Percentiles rank a stretch among this genome's conserved stretches.
Conservation (phyloP, 2,329 filamentous ascomycete species). For the Curvularia spicifera region DNA sequence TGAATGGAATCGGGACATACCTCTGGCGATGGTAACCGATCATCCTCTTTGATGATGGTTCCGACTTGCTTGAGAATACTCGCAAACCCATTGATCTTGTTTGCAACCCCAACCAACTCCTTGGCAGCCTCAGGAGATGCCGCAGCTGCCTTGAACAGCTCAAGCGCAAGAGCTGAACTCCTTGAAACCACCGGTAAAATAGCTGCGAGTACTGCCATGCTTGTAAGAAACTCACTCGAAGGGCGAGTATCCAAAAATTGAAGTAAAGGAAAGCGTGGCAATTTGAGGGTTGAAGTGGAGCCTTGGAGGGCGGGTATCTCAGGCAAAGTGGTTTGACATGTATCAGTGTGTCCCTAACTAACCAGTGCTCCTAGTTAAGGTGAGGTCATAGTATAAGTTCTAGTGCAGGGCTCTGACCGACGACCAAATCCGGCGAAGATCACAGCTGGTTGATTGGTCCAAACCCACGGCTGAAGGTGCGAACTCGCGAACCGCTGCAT, state of each 20-base stretch:
- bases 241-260: neutral
- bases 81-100: constrained; percentile 45
- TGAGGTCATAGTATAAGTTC: constrained; percentile 36
- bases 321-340: constrained; percentile 23
- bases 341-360: constrained; percentile 24
- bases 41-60: constrained; percentile 48
- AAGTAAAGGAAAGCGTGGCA: constrained; percentile 8
- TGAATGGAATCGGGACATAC: constrained; percentile 26
- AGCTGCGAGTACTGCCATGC: constrained; percentile 46
- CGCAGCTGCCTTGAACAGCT: constrained; percentile 43
- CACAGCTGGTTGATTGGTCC: constrained; percentile 28
- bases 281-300: constrained; percentile 15
- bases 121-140: constrained; percentile 31
- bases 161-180: constrained; percentile 43
- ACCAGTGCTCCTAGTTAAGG: constrained; percentile 19
- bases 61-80: constrained; percentile 49
- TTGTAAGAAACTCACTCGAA: neutral
- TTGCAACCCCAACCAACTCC: constrained; percentile 41
- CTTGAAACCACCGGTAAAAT: constrained; percentile 45
- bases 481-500: constrained; percentile 25
- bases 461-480: constrained; percentile 17
- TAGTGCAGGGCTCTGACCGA: constrained; percentile 37
- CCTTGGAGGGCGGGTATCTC: constrained; percentile 9
- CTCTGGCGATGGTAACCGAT: constrained; percentile 45
- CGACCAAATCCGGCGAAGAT: constrained; percentile 27